These are phyloP conservation scores for Salisapilia sapeloensis DNA, from an alignment of 352 stramenopile genomes.

Conservation along the genomic window DNA sequence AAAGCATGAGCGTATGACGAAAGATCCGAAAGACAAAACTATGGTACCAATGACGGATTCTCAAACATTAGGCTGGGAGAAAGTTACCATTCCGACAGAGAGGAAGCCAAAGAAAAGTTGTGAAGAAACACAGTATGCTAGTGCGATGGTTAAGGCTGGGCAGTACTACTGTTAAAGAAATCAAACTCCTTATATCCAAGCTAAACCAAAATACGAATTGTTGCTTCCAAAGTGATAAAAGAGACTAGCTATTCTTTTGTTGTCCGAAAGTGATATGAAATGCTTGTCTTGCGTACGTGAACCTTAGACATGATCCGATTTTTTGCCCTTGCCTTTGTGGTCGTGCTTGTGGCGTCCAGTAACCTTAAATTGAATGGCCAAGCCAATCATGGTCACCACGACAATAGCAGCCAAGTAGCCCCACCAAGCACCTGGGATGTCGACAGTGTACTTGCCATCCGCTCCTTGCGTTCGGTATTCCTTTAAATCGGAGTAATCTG, in stretches of 20 bases:
- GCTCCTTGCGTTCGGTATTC: slow-evolving; percentile 14
- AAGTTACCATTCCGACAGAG: slow-evolving; percentile 20
- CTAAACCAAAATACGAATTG: too few species aligned
- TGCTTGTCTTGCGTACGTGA: too few species aligned
- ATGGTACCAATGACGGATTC: slow-evolving; percentile 29
- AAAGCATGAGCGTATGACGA: slow-evolving; percentile 40
- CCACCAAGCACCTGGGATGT: slow-evolving; percentile 37
- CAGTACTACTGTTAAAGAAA: slow-evolving; percentile 64
- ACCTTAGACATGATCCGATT: too few species aligned
- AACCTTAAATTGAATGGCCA: slow-evolving; percentile 25
- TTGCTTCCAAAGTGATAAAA: too few species aligned
- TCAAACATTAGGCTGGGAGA: slow-evolving; percentile 28
- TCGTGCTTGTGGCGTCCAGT: slow-evolving; percentile 20
- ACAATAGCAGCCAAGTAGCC: slow-evolving; percentile 34
- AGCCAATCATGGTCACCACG: slow-evolving; percentile 22
- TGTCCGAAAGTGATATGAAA: too few species aligned
- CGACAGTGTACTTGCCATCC: slow-evolving; percentile 13
- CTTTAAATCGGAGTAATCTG: slow-evolving; percentile 15
- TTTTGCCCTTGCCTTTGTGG: slow-evolving; percentile 4
- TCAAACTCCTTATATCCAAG: too few species aligned
- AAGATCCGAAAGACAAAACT: slow-evolving; percentile 22
- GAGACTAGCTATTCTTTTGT: too few species aligned
- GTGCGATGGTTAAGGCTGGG: slow-evolving; percentile 55
- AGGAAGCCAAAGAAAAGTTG: slow-evolving; percentile 42
- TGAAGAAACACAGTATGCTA: slow-evolving; percentile 45